Evolutionary conservation across 179 eudicot genomes (phyloP).

Genomic region (Vitellaria paradoxa): DNA sequence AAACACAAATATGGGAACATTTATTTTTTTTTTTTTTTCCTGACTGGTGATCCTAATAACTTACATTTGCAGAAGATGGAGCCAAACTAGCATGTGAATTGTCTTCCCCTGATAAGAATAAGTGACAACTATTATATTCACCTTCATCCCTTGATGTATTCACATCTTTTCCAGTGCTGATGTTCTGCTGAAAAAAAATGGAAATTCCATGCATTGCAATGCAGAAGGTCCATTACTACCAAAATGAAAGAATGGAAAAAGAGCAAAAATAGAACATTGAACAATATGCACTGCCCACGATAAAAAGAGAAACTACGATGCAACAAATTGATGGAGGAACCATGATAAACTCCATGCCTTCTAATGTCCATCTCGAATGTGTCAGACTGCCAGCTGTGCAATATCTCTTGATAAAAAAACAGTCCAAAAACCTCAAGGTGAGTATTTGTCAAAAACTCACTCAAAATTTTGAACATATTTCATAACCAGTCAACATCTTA

Average conservation of each 20-base stretch:
- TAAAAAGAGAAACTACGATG: constrained; percentile 1
- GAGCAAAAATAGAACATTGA: background rate
- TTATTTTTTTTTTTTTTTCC: background rate
- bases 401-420: background rate
- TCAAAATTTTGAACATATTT: too few species aligned
- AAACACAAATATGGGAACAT: too few species aligned
- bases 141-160: constrained; percentile 29
- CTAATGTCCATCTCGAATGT: background rate
- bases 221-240: constrained; percentile 4
- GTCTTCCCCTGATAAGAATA: constrained; percentile 65
- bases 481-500: too few species aligned
- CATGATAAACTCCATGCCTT: background rate
- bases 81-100: constrained; percentile 34
- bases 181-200: constrained; percentile 19
- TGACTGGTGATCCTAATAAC: background rate
- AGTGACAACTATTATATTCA: constrained; percentile 32
- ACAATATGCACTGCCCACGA: background rate
- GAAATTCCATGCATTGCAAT: constrained; percentile 20
- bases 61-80: constrained; percentile 53
- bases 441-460: background rate
- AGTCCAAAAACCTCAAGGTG: background rate
- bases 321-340: background rate
- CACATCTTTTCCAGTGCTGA: constrained; percentile 15
- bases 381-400: background rate
- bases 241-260: background rate